Evolutionary conservation across 768 basidiomycete species (phyloP), one percentile per base, ranked within the genome.

Genomic region (Suillus variegatus): DNA sequence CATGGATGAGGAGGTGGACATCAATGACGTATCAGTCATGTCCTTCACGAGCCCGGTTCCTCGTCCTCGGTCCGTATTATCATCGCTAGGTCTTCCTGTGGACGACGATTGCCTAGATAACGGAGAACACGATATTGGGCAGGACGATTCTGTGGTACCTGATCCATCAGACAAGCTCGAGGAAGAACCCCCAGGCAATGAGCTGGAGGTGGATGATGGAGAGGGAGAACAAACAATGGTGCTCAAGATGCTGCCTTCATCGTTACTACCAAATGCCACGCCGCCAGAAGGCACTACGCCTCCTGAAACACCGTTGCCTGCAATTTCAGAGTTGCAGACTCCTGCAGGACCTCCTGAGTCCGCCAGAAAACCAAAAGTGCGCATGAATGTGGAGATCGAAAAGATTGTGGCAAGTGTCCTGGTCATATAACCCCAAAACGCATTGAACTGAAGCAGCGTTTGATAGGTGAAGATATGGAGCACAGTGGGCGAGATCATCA

Each of bases 381-480:
- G 79, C 69, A 74, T 89, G n/a, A 91, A 85, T 49, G 76, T 78
- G 13, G 88, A 91, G 65, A 79, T 90, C 28, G 90, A 93, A 68
- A 80, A 80, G 44, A 88, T 91, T 57, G 80, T 84, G 63, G 91
- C 88, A 77, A 66, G 88, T 79, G 20, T 58, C 28, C n/a, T 56
- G n/a, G 25, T 20, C 25, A 3, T 5, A 14, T 18, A 54, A 2
- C 55, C 25, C 6, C 36, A 58, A 38, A 66, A 14, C 47, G 12
- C 5, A 14, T 14, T 6, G 4, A 46, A 9, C 68, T 93, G 90
- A 73, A 82, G 36, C 90, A 85, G 70, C 87, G 92, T 65, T 90
- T 88, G 89, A 65, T 60, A 93, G 92, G 73, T 82, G 35, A 91
- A 86, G 71, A 88, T 94, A 67, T 91, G 90, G 89, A 66, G 79